Base-by-base conservation (phyloP, 169 alveolate species). In the Eimeria sp. region DNA sequence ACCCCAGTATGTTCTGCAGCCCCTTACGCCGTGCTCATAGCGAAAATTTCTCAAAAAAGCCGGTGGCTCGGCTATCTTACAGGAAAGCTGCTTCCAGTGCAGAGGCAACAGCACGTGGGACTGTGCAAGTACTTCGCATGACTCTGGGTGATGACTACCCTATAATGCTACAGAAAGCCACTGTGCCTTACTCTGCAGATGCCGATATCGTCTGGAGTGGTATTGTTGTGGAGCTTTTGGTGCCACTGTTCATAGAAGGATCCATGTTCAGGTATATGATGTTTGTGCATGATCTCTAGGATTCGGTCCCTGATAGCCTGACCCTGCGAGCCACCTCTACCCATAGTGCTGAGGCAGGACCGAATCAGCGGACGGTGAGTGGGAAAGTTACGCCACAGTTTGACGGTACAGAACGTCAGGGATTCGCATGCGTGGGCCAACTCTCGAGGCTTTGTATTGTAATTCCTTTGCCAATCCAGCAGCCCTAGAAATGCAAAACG, bases 171-270 rank as follows among this genome's bases (percentile, higher is more conserved):
- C 7, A 1, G 49, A 54, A 18, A 65, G 58, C 4, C 22, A 61
- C 61, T 18, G 57, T 1, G n/a, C 27, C 88, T 27, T 34, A 83
- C 96, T 57, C 67, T 88, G 88, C 96, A 93, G 76, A 98, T 98
- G 76, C 98, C 98, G 83, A 98, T 98, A 97, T 98, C 99, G 95
- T 98, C 99, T 0, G 99, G 99, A 30, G 99, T 98, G 83, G 99
- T 98, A 95, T 98, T 98, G 97, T 98, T 98, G 97, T 98, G 99
- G 70, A 98, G 96, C 95, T 98, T 98, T 96, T 98, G 99, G 97
- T 98, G 99, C 99, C 99, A 98, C 97, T 98, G 98, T 84, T 98
- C 99, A 96, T 98, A 98, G 96, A 98, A 98, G 86, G 97, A 97
- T 9, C 98, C 98, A 49, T 92, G 95, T 90, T 97, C 98, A 67